Base-by-base conservation (phyloP, 2,329 filamentous ascomycete species). In the Fusarium oxysporum region DNA sequence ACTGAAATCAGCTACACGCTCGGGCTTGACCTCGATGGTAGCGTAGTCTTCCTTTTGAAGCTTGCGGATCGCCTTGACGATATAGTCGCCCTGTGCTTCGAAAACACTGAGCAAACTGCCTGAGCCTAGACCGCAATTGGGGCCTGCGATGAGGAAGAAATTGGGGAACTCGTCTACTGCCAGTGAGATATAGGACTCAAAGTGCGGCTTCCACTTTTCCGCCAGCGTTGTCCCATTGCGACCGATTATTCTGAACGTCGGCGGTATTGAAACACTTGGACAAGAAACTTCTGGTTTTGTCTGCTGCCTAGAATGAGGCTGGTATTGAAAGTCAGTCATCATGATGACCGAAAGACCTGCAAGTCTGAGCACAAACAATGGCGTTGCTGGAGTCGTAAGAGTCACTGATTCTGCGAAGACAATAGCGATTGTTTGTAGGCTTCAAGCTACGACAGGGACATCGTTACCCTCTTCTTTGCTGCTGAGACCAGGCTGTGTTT, bases 191-290 rank as follows among this genome's bases (percentile, higher is more conserved):
- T 51, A 51, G n/a, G 48, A 19, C 17, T 51, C 48, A 4, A 19
- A 51, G 12, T 51, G 48, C 3, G 30, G 32, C 8, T 51, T 51
- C 48, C 48, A 51, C 48, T 51, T 51, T 6, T 51, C n/a, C 3
- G 48, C 7, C 11, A 35, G n/a, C 1, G 6, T 25, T 2, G 5
- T 25, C 4, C 17, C 32, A 9, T 51, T 51, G 3, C 17, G 4
- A 1, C 48, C 48, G 1, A 2, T 11, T 3, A 51, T 5, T 51
- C 35, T 0, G 12, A 35, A 51, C 0, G 11, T 21, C 0, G 30
- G 48, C 0, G 48, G 30, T n/a, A n/a, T n/a, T n/a, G n/a, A n/a
- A n/a, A n/a, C n/a, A n/a, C n/a, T n/a, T n/a, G n/a, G n/a, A n/a
- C n/a, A n/a, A n/a, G n/a, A n/a, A n/a, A n/a, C n/a, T n/a, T n/a